Conservation (phyloP, 1,284 basidiomycete genomes). For the Wolfiporia cocos region DNA sequence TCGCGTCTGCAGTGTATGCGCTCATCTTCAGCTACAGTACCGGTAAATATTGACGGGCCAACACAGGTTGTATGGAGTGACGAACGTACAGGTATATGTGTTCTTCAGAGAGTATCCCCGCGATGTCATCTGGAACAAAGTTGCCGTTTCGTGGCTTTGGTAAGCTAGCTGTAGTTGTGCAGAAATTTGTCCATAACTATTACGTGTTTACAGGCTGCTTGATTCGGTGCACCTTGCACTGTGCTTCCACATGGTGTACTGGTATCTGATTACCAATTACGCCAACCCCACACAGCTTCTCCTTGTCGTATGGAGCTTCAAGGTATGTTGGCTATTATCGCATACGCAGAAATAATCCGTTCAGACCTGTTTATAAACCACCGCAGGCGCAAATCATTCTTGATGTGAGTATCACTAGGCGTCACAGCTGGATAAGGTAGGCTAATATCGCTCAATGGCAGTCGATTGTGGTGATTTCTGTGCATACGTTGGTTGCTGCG, state of each 20-base stretch:
- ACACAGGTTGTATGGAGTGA: neutral
- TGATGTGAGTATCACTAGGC: neutral
- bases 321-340: neutral
- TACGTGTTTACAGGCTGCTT: neutral
- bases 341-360: neutral
- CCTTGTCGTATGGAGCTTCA: neutral
- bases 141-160: neutral
- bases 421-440: neutral
- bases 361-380: neutral
- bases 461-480: neutral
- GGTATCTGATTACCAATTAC: conserved; percentile 1
- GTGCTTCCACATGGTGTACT: neutral
- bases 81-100: conserved; percentile 2
- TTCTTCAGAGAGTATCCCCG: neutral
- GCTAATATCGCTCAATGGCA: neutral
- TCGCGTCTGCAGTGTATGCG: neutral
- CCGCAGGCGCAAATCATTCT: neutral
- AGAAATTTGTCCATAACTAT: neutral
- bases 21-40: neutral
- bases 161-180: neutral
- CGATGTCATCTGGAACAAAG: neutral
- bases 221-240: neutral
- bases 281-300: neutral
- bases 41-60: no score
- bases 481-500: neutral